A percentile compares a stretch with the other conserved stretches of the same genome.
phyloP scores from a whole-genome alignment of 768 basidiomycete genomes.

The Stropharia rugosoannulata region DNA sequence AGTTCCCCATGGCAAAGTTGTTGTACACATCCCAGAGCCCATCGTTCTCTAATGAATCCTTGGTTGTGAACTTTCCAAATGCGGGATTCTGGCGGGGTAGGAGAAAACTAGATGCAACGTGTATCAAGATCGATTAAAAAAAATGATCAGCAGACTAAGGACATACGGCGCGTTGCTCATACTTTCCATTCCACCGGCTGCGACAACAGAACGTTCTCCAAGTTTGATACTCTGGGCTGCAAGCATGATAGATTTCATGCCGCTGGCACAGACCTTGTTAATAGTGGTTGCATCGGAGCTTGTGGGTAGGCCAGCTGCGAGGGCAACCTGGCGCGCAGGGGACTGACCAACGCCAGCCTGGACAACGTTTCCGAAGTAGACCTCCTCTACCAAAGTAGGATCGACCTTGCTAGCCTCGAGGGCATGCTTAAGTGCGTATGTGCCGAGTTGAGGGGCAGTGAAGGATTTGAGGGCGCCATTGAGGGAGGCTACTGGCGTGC shows the following conservation, averaged over 20 bases:
- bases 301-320: constrained; percentile 79
- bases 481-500: constrained; percentile 93
- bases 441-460: constrained; percentile 90
- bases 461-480: constrained; percentile 87
- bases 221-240: constrained; percentile 88
- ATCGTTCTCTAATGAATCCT: constrained; percentile 87
- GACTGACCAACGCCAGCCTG: constrained; percentile 97
- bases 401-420: constrained; percentile 78
- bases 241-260: constrained; percentile 93
- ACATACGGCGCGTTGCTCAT: constrained; percentile 99
- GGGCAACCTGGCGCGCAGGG: constrained; percentile 97
- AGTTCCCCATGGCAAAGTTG: constrained; percentile 98
- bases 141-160: background rate
- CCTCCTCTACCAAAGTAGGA: constrained; percentile 85
- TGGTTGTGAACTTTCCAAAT: constrained; percentile 88
- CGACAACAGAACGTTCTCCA: constrained; percentile 84
- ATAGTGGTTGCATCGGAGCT: constrained; percentile 96
- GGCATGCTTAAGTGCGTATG: constrained; percentile 87
- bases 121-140: background rate
- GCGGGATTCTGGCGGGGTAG: constrained; percentile 76
- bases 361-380: constrained; percentile 97
- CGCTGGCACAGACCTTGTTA: constrained; percentile 99
- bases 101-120: constrained; percentile 58
- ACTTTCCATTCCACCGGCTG: constrained; percentile 98
- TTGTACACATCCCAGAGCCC: constrained; percentile 98